A percentile compares a stretch with the other conserved stretches of the same genome.
phyloP scores from a whole-genome alignment of 768 basidiomycete species.

The Amyloporia xantha region DNA sequence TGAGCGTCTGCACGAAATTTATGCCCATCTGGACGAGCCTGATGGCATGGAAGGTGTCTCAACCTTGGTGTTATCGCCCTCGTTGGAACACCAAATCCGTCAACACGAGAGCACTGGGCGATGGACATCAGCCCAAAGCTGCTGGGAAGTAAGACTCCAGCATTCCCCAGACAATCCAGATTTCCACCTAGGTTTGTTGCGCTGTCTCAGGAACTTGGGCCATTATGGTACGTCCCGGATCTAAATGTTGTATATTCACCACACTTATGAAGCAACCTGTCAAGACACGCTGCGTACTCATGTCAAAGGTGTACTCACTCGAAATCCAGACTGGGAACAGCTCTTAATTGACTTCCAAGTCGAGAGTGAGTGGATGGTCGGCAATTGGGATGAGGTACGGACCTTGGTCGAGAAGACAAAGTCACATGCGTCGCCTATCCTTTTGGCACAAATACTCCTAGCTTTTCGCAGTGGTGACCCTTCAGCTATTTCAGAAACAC shows the following conservation, averaged over 20 bases:
- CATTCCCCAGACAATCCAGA: slow-evolving; percentile 84
- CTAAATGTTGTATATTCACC: too few species aligned
- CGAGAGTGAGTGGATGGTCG: slow-evolving; percentile 94
- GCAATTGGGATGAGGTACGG: slow-evolving; percentile 84
- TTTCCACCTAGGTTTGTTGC: slow-evolving; percentile 82
- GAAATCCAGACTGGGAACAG: slow-evolving; percentile 77
- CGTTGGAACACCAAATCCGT: slow-evolving; percentile 92
- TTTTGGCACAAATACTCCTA: slow-evolving; percentile 74
- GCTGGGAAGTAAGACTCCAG: slow-evolving; percentile 95
- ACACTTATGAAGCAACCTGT: slow-evolving; percentile 1
- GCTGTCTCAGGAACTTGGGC: slow-evolving; percentile 89
- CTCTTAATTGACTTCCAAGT: slow-evolving; percentile 77
- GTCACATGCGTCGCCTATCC: slow-evolving; percentile 50
- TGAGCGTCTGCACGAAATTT: slow-evolving; percentile 92
- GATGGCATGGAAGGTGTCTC: slow-evolving; percentile 99
- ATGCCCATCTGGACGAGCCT: slow-evolving; percentile 92
- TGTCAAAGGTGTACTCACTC: slow-evolving; percentile 84
- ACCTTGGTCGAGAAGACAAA: slow-evolving; percentile 45
- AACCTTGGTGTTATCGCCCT: slow-evolving; percentile 78
- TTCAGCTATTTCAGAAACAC: slow-evolving; percentile 37
- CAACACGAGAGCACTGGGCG: slow-evolving; percentile 95
- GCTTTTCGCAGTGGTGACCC: slow-evolving; percentile 60
- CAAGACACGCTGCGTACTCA: slow-evolving; percentile 94
- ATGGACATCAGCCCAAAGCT: slow-evolving; percentile 98
- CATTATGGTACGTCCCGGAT: slow-evolving; percentile 89